A percentile compares a stretch with the other conserved stretches of the same genome.
phyloP scores from a whole-genome alignment of 2,329 filamentous ascomycete species.

The Aspergillus calidoustus region DNA sequence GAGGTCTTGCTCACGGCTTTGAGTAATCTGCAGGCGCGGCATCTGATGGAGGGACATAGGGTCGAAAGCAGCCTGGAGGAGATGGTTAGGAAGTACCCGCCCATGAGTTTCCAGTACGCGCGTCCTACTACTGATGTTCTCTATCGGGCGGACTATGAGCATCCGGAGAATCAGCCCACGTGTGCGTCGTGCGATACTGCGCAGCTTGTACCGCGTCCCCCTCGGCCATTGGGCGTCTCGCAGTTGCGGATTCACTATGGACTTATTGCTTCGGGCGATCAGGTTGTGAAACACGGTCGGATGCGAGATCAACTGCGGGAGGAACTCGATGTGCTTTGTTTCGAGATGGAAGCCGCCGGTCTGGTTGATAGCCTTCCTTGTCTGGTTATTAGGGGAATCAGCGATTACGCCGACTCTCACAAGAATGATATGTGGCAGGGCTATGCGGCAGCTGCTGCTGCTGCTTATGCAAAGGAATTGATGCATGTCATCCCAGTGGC shows the following conservation, averaged over 20 bases:
- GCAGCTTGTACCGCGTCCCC: not conserved
- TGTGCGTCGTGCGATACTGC: not conserved
- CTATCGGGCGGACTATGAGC: slow-evolving; percentile 5
- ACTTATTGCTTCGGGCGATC: slow-evolving; percentile 25
- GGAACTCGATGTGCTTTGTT: slow-evolving; percentile 1
- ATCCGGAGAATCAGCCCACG: not conserved
- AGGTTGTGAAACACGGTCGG: slow-evolving; percentile 15
- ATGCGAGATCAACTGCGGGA: not conserved
- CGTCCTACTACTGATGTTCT: slow-evolving; percentile 1
- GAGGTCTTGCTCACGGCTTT: slow-evolving; percentile 18
- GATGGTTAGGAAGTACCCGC: slow-evolving; percentile 11
- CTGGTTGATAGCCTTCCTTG: not conserved
- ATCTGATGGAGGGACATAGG: not conserved
- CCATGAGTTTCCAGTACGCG: not conserved
- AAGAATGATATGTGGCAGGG: slow-evolving; percentile 2
- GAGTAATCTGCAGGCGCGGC: slow-evolving; percentile 18
- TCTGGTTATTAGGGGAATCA: not conserved
- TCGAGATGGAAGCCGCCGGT: slow-evolving; percentile 1
- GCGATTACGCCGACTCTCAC: slow-evolving; percentile 7
- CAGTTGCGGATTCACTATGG: slow-evolving; percentile 22
- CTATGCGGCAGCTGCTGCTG: not conserved
- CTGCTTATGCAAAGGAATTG: slow-evolving; percentile 6
- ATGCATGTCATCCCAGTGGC: not conserved
- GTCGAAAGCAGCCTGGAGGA: not conserved
- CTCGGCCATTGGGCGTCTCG: not conserved